A percentile compares a stretch with the other conserved stretches of the same genome.
Conservation (phyloP, 163 green algal genomes). For the Prototheca wickerhamii region DNA sequence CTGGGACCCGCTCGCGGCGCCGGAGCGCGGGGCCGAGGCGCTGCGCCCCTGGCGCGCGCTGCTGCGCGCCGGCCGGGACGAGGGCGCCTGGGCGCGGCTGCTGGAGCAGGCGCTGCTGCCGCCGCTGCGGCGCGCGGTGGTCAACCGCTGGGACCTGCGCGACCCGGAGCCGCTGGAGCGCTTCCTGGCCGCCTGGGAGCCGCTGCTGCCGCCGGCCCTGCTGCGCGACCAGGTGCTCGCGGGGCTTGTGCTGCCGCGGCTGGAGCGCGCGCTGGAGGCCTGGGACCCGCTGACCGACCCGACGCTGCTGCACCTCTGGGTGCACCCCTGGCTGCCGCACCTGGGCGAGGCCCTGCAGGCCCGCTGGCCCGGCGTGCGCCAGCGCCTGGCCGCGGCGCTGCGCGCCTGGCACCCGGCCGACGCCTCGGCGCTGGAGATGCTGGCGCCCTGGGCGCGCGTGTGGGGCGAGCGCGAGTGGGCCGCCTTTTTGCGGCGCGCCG, state of each 20-base stretch:
- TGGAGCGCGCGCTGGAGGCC: constrained; percentile 56
- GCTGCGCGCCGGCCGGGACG: constrained; percentile 33
- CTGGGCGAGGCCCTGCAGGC: constrained; percentile 58
- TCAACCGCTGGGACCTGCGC: constrained; percentile 67
- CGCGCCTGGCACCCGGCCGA: constrained; percentile 80
- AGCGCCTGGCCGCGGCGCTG: constrained; percentile 48
- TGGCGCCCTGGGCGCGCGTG: constrained; percentile 84
- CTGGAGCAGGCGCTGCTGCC: constrained; percentile 71
- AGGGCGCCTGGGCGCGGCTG: constrained; percentile 65
- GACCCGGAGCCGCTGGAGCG: constrained; percentile 69
- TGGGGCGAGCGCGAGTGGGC: constrained; percentile 78
- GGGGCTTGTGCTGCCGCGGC: constrained; percentile 72
- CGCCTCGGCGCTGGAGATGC: constrained; percentile 56
- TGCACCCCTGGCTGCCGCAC: constrained; percentile 91
- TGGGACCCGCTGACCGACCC: constrained; percentile 83
- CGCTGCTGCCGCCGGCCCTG: constrained; percentile 47
- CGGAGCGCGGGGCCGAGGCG: constrained; percentile 31
- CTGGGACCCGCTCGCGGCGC: constrained; percentile 70
- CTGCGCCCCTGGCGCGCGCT: constrained; percentile 57
- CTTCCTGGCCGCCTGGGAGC: constrained; percentile 68
- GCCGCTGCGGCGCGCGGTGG: constrained; percentile 49
- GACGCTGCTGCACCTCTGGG: constrained; percentile 84
- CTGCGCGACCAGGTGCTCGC: constrained; percentile 55
- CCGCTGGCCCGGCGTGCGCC: constrained; percentile 79
- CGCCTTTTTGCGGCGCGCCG: constrained; percentile 49